These are phyloP conservation scores for Isoetes engelmannii DNA, from an alignment of 83 land plant genomes.

Conservation along the genomic window DNA sequence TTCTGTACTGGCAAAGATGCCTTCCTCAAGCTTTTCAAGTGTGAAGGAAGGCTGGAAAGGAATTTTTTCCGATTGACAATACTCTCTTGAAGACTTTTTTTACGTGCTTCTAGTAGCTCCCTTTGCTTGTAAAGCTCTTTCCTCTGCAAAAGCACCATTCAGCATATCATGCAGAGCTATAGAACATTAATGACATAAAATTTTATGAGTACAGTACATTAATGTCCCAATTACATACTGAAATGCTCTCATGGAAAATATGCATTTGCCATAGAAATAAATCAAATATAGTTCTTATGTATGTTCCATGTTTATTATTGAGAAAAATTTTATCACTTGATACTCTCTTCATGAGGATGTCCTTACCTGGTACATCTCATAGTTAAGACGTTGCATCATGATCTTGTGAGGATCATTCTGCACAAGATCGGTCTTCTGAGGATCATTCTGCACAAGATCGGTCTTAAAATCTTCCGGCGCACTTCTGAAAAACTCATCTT, in stretches of 20 bases:
- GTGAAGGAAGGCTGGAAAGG: constrained; percentile 85
- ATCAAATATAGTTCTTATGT: neutral
- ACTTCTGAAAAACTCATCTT: constrained; percentile 66
- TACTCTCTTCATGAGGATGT: neutral
- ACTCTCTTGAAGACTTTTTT: constrained; percentile 60
- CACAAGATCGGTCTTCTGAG: constrained; percentile 36
- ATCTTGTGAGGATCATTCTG: constrained; percentile 57
- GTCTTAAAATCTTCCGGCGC: constrained; percentile 76
- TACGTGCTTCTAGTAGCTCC: constrained; percentile 66
- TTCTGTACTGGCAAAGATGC: constrained; percentile 95
- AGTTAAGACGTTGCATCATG: constrained; percentile 91
- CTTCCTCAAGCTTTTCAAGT: constrained; percentile 83
- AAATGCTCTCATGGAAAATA: neutral
- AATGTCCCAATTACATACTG: neutral
- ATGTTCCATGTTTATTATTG: too few relatives aligned
- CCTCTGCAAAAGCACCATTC: constrained; percentile 40
- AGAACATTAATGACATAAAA: too few relatives aligned
- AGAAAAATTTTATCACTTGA: neutral
- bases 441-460: constrained; percentile 39
- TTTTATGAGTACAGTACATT: neutral
- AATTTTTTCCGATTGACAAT: constrained; percentile 77
- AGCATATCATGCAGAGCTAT: too few relatives aligned
- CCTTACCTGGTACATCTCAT: constrained; percentile 81
- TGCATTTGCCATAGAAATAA: neutral
- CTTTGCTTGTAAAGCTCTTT: constrained; percentile 84